Conservation (phyloP, 306 rosid genomes). For the Vigna nakashimae region DNA sequence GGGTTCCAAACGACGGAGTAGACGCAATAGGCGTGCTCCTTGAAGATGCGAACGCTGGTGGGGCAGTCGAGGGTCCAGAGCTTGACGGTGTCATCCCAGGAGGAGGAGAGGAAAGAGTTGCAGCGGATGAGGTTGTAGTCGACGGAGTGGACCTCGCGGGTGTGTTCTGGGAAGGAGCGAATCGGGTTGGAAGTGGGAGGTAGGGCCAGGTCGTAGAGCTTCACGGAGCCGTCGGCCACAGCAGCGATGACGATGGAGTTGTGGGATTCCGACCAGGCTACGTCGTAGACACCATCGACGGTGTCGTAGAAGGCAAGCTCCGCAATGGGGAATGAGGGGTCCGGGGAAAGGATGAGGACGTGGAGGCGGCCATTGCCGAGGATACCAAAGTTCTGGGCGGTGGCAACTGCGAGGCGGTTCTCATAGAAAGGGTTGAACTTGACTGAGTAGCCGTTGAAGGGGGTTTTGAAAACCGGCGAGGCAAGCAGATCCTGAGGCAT, state of each 20-base stretch:
- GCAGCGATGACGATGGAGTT: conserved; percentile 87
- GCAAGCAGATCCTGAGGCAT: conserved; percentile 71
- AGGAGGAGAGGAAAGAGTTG: conserved; percentile 60
- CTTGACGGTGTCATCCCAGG: too few species aligned
- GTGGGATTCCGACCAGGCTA: conserved; percentile 93
- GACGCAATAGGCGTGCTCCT: too few species aligned
- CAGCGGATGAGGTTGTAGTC: conserved; percentile 95
- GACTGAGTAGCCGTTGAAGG: conserved; percentile 95
- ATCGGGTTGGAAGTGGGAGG: conserved; percentile 81
- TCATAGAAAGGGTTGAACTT: conserved; percentile 97
- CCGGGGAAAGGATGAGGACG: conserved; percentile 70
- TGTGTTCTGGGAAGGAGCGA: conserved; percentile 89
- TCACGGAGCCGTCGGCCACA: conserved; percentile 92
- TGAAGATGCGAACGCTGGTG: too few species aligned
- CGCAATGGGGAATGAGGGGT: conserved; percentile 58
- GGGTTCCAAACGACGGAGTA: too few species aligned
- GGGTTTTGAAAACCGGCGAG: conserved; percentile 78
- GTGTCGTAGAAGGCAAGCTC: conserved; percentile 80
- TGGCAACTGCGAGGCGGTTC: conserved; percentile 90
- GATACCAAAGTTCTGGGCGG: conserved; percentile 95
- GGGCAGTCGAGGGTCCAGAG: too few species aligned
- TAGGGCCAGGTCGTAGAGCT: conserved; percentile 81
- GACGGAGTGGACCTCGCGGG: conserved; percentile 83
- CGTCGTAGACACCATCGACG: conserved; percentile 90
- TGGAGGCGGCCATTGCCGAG: conserved; percentile 95